Conservation (phyloP, 306 rosid species). For the Lathyrus aphaca region DNA sequence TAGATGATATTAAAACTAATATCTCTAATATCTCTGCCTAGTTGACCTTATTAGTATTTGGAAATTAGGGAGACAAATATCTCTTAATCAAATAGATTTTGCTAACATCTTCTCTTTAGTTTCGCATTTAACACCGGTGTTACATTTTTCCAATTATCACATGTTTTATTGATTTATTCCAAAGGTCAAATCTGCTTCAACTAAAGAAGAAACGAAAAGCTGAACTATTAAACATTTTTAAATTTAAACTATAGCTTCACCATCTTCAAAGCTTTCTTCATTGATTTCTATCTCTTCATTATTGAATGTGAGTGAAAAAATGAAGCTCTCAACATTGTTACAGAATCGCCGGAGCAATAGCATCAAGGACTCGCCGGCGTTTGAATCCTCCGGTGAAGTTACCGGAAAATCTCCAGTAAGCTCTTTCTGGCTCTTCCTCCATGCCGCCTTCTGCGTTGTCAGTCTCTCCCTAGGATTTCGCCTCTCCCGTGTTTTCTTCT, state of each 20-base stretch:
- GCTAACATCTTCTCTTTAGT: not conserved
- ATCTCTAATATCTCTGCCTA: too few species aligned
- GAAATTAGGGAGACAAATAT: too few species aligned
- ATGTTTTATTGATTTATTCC: not conserved
- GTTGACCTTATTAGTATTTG: too few species aligned
- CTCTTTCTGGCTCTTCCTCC: slow-evolving; percentile 66
- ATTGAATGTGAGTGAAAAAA: slow-evolving; percentile 18
- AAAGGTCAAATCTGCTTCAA: not conserved
- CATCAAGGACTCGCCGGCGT: slow-evolving; percentile 54
- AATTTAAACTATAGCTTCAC: not conserved
- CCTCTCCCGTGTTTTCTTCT: slow-evolving; percentile 75
- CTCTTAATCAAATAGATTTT: not conserved
- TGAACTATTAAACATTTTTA: not conserved
- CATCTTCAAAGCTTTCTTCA: slow-evolving; percentile 12
- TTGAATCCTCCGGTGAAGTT: slow-evolving; percentile 61
- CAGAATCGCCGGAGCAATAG: slow-evolving; percentile 75
- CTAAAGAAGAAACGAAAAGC: not conserved
- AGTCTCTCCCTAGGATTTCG: slow-evolving; percentile 79
- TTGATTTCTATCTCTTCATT: slow-evolving; percentile 29
- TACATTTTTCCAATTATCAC: slow-evolving; percentile 4
- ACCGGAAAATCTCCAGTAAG: slow-evolving; percentile 62
- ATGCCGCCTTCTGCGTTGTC: slow-evolving; percentile 66
- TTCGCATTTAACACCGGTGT: not conserved
- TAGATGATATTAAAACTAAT: too few species aligned
- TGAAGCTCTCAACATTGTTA: slow-evolving; percentile 78